Evolutionary conservation across 768 basidiomycete species (phyloP), one percentile per base, ranked within the genome.

Genomic region (Hemileccinum impolitum): DNA sequence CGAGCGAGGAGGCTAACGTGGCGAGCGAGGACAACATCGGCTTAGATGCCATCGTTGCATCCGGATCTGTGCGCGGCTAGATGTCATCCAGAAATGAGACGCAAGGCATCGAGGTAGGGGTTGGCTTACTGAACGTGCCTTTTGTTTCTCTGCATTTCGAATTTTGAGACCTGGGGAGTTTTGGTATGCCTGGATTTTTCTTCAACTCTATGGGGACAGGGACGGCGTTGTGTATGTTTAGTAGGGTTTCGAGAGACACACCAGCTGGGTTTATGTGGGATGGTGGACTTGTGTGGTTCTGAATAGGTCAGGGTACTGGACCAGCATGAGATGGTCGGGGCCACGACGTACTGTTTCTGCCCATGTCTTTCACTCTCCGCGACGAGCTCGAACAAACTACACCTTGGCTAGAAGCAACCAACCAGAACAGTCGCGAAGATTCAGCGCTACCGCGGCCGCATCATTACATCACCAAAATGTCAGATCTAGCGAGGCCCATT

Each of bases 141-240:
- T 75, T 36, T 75, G 73, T 49, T 75, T 79, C 34, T 72, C 76
- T 48, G 74, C 74, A 70, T 79, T 78, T 50, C 75, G 71, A 28
- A 72, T 70, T 70, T 89, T 90, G 41, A 88, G 70, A 68, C 82
- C 75, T n/a, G 14, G 89, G 85, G 2, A 95, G 77, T 60, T 87
- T 83, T 6, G 93, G 93, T 2, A 96, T 73, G 15, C 92, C 94
- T 31, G 89, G 87, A 65, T 95, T 92, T 63, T 90, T 94, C 69
- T 88, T 92, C 35, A 92, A 71, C 62, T 87, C 90, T 92, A 31
- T 3, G 5, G 17, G 14, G 35, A 18, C 25, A 34, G 43, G 40
- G 23, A 23, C 14, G 36, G 30, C 14, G 6, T 15, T 25, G 48
- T 31, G 44, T 39, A 43, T 30, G 55, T 45, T 56, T 12, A 13